These are phyloP conservation scores for Penicillium sp. DNA, from an alignment of 2,329 filamentous ascomycete species.

Conservation along the genomic window DNA sequence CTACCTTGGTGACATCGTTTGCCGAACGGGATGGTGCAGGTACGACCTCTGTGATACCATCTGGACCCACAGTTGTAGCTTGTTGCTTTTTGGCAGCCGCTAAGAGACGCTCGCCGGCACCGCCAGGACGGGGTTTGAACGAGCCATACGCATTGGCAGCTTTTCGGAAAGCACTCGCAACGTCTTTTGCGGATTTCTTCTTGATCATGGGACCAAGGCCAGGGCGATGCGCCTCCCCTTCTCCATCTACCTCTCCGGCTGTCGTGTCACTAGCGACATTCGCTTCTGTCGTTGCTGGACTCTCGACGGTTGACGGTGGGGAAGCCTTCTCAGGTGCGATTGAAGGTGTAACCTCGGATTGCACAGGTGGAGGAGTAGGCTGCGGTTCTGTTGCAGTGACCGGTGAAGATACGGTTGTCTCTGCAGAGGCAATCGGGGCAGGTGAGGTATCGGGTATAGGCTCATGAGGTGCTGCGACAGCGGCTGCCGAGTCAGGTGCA, in stretches of 20 bases:
- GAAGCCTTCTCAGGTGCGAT: conserved; percentile 8
- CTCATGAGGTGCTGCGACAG: conserved; percentile 22
- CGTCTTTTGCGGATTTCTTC: conserved; percentile 64
- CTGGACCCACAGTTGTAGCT: conserved; percentile 62
- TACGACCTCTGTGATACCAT: conserved; percentile 85
- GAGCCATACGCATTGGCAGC: conserved; percentile 64
- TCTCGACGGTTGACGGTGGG: conserved; percentile 3
- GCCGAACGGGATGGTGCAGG: conserved; percentile 59
- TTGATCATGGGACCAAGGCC: conserved; percentile 89
- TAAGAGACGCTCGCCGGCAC: conserved; percentile 72
- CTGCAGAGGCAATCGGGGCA: conserved; percentile 15
- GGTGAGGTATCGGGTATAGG: conserved; percentile 3
- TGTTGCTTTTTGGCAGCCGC: conserved; percentile 50
- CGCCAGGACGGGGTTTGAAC: conserved; percentile 84
- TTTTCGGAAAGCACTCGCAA: conserved; percentile 72
- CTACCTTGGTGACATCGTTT: conserved; percentile 33
- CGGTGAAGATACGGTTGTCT: conserved; percentile 3
- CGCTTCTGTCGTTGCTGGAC: conserved; percentile 5
- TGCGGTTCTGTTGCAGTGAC: conserved; percentile 6
- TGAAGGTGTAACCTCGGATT: conserved; percentile 13
- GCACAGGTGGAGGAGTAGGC: conserved; percentile 14
- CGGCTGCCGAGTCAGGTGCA: conserved; percentile 26
- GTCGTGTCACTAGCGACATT: conserved; percentile 12
- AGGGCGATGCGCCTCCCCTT: conserved; percentile 56
- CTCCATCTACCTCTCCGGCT: conserved; percentile 44